Conservation (phyloP, 495 filamentous ascomycete genomes). For the Rostrohypoxylon terebratum region DNA sequence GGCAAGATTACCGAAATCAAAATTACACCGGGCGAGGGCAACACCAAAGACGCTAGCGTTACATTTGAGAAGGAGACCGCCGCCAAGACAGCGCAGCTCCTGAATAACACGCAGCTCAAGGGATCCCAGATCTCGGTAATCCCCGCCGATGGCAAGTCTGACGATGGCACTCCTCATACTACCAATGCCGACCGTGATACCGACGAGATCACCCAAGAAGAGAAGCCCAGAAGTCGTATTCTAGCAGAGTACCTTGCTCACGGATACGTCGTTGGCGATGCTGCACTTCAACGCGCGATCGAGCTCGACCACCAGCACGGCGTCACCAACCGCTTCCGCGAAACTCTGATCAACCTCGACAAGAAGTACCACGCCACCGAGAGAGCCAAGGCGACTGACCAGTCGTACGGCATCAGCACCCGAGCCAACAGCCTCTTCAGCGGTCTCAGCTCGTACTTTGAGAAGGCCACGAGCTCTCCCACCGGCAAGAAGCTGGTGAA, state of each 20-base stretch:
- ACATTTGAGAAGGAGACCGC: constrained; percentile 97
- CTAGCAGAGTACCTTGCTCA: constrained; percentile 95
- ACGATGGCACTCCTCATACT: constrained; percentile 66
- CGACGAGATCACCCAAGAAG: constrained; percentile 85
- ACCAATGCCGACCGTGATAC: constrained; percentile 65
- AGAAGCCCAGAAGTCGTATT: constrained; percentile 93
- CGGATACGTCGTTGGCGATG: constrained; percentile 88
- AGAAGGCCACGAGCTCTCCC: constrained; percentile 86
- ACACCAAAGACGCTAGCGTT: constrained; percentile 83
- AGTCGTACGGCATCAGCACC: constrained; percentile 76
- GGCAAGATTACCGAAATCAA: constrained; percentile 90
- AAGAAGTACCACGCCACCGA: constrained; percentile 82
- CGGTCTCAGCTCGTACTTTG: constrained; percentile 84
- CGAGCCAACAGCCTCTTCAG: constrained; percentile 73
- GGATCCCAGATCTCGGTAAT: constrained; percentile 81
- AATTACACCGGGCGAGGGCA: constrained; percentile 72
- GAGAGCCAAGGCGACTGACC: constrained; percentile 78
- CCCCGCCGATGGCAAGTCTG: constrained; percentile 71
- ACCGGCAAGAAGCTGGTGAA: constrained; percentile 85
- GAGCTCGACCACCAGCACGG: constrained; percentile 91
- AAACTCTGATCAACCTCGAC: constrained; percentile 80
- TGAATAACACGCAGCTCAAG: constrained; percentile 95
- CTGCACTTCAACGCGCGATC: constrained; percentile 85
- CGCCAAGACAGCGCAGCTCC: constrained; percentile 93
- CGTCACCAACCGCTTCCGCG: constrained; percentile 79